Base-by-base conservation (phyloP, 495 filamentous ascomycete genomes). In the Podospora fimiseda region DNA sequence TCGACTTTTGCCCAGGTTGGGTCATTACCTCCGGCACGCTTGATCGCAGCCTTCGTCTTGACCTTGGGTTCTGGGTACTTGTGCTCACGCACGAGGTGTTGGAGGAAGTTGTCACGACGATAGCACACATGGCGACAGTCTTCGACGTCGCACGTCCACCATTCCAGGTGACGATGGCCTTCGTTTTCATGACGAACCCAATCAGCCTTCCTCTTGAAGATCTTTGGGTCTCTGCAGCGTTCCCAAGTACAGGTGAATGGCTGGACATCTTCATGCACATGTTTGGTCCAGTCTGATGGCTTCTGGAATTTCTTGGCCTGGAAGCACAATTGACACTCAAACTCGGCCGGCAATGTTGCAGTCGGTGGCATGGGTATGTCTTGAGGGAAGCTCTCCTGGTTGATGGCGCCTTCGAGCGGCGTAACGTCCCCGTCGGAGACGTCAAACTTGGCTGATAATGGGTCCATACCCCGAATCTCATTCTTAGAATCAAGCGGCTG, bases 121-220 rank as follows among this genome's bases (percentile, higher is more conserved):
- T 84, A 94, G 71, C 92, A 97, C 8, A 76, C 80, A 63, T 96
- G 92, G 5, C 69, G 75, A 69, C 92, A 96, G 50, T 94, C 92
- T 1, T 81, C 75, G 33, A 86, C 77, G 27, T 86, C 81, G 64
- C 92, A 97, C 21, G 76, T 82, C 92, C 92, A 97, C 85, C 88
- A 93, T 60, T 96, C 92, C 6, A 95, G 74, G 46, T 95, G 89
- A 27, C 92, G 83, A 64, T 97, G 92, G 50, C 86, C 83, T 68
- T 97, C 92, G 60, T 89, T 95, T 66, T 97, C 92, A 60, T 97
- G 92, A 24, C 92, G 79, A 21, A 97, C 90, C 92, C 92, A 97
- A 64, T 97, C 92, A 15, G 92, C 92, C 69, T 97, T 97, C 38
- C 92, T 80, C 70, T 97, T 97, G 75, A 96, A 97, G 19, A 89